Base-by-base conservation (phyloP, 169 alveolate species). In the Amoebophrya sp. region DNA sequence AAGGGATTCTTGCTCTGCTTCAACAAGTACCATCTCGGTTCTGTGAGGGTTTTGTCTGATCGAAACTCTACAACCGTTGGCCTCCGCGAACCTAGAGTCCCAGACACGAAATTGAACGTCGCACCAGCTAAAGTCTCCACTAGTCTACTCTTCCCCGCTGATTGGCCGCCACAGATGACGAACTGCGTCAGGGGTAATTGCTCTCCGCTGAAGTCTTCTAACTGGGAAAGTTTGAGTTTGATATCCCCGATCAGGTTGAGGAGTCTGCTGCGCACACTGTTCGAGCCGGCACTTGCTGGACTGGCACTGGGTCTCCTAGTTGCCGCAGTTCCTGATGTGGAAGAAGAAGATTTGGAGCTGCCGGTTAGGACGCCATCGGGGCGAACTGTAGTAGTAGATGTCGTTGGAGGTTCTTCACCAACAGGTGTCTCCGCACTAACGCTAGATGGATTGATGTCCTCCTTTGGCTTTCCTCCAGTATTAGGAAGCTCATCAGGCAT, bases 61-160 rank as follows among this genome's bases (percentile, higher is more conserved):
- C 92, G 92, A 33, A 90, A 90, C 38, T 90, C 92, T 24, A 90
- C 38, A 12, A 90, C 77, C 24, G 92, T 90, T 26, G 92, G 92
- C 89, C 92, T 89, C 47, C 92, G 78, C 0, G 92, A 90, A 26
- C 92, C 92, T 38, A 90, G 40, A 18, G 92, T 90, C 34, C 92
- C 92, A 10, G 89, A 90, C 10, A 90, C 92, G 89, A 90, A 90
- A 34, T 47, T 90, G 89, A 90, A 90, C 89, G 38, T 77, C 53
- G 41, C 92, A 29, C 92, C 92, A 41, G 92, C 92, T 0, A 90
- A 89, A 2, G 92, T 53, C 38, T 90, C 92, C 39, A 90, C 41
- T 34, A 90, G 89, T 6, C 92, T 36, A n/a, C 65, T 36, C 89
- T 90, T 90, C 41, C 92, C 92, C 14, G 53, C 92, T 6, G 92